Evolutionary conservation across 139 green algal genomes (phyloP).

Genomic region (Zygnema cylindricum): DNA sequence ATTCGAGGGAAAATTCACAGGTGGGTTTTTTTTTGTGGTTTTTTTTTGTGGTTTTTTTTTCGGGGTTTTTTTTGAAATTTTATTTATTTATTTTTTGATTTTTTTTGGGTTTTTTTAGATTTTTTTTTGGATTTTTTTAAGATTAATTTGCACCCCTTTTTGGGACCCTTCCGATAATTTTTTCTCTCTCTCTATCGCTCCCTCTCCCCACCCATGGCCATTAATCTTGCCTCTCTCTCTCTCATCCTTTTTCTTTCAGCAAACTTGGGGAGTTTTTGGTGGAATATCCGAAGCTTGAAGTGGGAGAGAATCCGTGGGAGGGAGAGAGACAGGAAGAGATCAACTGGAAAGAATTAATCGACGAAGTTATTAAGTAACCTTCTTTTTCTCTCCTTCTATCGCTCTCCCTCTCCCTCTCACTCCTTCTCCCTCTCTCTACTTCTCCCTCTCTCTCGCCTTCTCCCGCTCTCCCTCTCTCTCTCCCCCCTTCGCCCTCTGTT

Average conservation of each 20-base stretch:
- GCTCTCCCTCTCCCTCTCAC: conserved; percentile 8
- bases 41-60: too few species aligned
- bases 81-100: too few species aligned
- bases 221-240: too few species aligned
- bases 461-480: not conserved
- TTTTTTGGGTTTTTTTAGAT: too few species aligned
- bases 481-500: too few species aligned
- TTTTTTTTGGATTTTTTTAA: too few species aligned
- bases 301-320: not conserved
- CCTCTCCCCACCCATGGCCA: too few species aligned
- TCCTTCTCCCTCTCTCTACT: not conserved
- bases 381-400: conserved; percentile 48
- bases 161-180: too few species aligned
- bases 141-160: too few species aligned
- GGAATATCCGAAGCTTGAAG: conserved; percentile 37
- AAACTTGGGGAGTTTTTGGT: conserved; percentile 85
- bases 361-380: conserved; percentile 64
- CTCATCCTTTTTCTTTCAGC: conserved; percentile 40
- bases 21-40: too few species aligned
- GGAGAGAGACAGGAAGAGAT: conserved; percentile 47
- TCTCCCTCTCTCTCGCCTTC: not conserved
- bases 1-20: conserved; percentile 88
- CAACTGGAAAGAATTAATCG: conserved; percentile 83
- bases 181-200: too few species aligned
- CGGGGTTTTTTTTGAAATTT: too few species aligned